phyloP scores from a whole-genome alignment of 441 rosid genomes.

The Erysimum cheiri region DNA sequence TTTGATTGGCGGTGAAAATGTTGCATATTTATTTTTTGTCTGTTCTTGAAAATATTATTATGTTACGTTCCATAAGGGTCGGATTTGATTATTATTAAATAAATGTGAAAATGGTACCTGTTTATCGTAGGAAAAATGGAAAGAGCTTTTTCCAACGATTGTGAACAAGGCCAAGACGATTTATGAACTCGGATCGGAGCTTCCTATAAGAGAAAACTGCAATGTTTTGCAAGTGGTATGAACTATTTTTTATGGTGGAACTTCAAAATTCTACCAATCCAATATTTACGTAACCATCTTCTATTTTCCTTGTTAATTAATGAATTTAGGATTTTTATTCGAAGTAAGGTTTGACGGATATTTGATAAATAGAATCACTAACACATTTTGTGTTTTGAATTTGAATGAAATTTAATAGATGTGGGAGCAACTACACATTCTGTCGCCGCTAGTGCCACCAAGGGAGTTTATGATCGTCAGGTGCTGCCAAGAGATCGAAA shows the following conservation, averaged over 20 bases:
- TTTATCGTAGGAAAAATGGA: conserved; percentile 60
- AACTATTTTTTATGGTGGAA: conserved; percentile 2
- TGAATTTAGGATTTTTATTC: background rate
- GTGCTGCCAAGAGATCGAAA: conserved; percentile 54
- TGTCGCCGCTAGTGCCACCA: conserved; percentile 71
- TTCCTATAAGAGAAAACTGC: conserved; percentile 32
- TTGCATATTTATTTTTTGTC: background rate
- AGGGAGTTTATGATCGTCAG: conserved; percentile 69
- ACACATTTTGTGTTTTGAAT: background rate
- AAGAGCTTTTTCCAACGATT: conserved; percentile 65
- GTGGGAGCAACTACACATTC: conserved; percentile 61
- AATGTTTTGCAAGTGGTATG: conserved; percentile 41
- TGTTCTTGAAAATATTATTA: background rate
- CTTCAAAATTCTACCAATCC: conserved; percentile 2
- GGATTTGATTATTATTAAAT: background rate
- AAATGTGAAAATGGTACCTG: background rate
- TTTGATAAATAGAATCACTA: too few species aligned
- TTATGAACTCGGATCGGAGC: conserved; percentile 49
- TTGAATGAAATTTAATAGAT: conserved; percentile 48
- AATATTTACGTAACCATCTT: background rate
- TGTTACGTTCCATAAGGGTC: background rate
- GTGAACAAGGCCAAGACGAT: conserved; percentile 56
- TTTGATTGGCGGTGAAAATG: background rate
- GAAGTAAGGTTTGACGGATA: too few species aligned
- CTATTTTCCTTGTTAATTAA: background rate